These are phyloP conservation scores for Labyrinthula sp. DNA, from an alignment of 352 stramenopile species.

Conservation along the genomic window DNA sequence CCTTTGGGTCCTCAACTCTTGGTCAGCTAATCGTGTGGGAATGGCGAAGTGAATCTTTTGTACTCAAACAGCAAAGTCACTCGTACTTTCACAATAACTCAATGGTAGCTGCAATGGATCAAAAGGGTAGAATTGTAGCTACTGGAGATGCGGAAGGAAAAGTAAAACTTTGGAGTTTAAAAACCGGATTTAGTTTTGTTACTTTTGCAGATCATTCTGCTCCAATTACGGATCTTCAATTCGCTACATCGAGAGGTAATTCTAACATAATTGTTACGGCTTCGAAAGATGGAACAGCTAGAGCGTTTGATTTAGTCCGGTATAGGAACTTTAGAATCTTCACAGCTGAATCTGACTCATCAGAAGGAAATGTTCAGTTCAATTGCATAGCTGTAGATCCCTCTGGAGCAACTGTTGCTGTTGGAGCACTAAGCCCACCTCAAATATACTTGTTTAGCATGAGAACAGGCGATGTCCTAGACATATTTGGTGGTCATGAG, in stretches of 20 bases:
- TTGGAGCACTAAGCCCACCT: conserved; percentile 79
- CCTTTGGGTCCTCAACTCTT: conserved; percentile 82
- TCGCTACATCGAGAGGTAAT: conserved; percentile 42
- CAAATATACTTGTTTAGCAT: conserved; percentile 94
- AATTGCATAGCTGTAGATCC: conserved; percentile 86
- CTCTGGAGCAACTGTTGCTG: conserved; percentile 41
- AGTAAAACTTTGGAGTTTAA: conserved; percentile 92
- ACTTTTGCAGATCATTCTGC: conserved; percentile 91
- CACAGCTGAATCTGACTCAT: conserved; percentile 75
- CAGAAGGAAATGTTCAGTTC: no score
- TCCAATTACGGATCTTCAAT: conserved; percentile 80
- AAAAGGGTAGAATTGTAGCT: conserved; percentile 78
- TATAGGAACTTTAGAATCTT: conserved; percentile 97
- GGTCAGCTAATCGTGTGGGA: conserved; percentile 98
- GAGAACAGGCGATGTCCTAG: conserved; percentile 80
- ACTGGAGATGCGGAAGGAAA: conserved; percentile 95
- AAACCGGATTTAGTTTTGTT: conserved; percentile 93
- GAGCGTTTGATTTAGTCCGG: conserved; percentile 89
- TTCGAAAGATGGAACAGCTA: conserved; percentile 92
- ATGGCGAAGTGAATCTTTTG: conserved; percentile 95
- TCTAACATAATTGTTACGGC: conserved; percentile 73
- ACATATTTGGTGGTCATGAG: conserved; percentile 90
- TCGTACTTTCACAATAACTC: conserved; percentile 91
- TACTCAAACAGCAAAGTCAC: conserved; percentile 97
- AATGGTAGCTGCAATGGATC: conserved; percentile 78